Evolutionary conservation across 148 eudicot genomes (phyloP).

Genomic region (Salicornia ramosissima): DNA sequence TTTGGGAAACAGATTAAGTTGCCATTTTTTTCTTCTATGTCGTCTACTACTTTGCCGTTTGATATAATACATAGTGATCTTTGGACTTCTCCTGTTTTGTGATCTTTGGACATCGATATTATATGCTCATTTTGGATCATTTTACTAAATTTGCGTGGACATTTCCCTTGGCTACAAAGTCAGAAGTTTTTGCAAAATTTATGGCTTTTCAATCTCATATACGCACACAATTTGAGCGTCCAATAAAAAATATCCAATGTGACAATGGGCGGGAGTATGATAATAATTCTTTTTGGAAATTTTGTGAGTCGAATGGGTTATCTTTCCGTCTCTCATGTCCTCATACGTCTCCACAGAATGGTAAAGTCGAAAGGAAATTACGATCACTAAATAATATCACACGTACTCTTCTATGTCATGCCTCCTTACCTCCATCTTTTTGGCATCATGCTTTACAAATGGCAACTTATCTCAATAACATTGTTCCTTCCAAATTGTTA

Average conservation of each 20-base stretch:
- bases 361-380: not conserved
- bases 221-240: not conserved
- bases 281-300: not conserved
- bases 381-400: not conserved
- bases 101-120: not conserved
- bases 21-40: not conserved
- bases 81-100: not conserved
- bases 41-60: not conserved
- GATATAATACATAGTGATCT: too few species aligned
- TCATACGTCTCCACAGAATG: conserved; percentile 1
- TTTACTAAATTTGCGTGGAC: not conserved
- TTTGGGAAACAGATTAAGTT: conserved; percentile 1
- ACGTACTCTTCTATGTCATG: not conserved
- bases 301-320: not conserved
- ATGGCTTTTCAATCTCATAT: not conserved
- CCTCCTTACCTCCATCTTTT: not conserved
- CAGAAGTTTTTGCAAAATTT: not conserved
- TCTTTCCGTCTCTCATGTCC: not conserved
- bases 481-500: not conserved
- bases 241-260: too few species aligned
- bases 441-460: too few species aligned
- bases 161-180: not conserved
- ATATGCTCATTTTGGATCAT: not conserved
- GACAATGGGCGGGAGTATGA: not conserved
- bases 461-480: too few species aligned